Base-by-base conservation (phyloP, 108 stramenopile genomes). In the Asterionellopsis glacialis region DNA sequence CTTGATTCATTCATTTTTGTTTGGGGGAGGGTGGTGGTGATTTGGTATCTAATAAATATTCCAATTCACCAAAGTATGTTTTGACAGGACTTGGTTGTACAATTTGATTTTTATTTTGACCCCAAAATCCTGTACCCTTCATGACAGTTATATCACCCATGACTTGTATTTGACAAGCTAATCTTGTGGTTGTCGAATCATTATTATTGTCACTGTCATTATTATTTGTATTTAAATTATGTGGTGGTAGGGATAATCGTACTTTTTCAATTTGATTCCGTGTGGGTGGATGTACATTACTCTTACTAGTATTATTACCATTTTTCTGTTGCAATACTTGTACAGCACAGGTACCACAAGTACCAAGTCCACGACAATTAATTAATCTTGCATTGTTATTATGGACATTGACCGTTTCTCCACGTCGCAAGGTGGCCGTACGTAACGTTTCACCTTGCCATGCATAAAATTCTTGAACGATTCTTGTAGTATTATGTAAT, bases 261-360 rank as follows among this genome's bases (percentile, higher is more conserved):
- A 82, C 41, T 7, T 54, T 33, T 63, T 85, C 84, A 41, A 59
- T 64, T 25, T 38, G 43, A 42, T 62, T 80, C 14, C 75, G 61
- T 48, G 73, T 67, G 14, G 22, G 33, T 10, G 84, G 78, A 44
- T 68, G 53, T 15, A 82, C 52, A n/a, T 45, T 26, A 22, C 52
- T 57, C 10, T 51, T 24, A 50, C 11, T 1, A 23, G 41, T 42
- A n/a, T n/a, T n/a, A n/a, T n/a, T n/a, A n/a, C n/a, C n/a, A n/a
- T n/a, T n/a, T n/a, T n/a, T n/a, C n/a, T n/a, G n/a, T n/a, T n/a
- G n/a, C n/a, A n/a, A n/a, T 24, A 83, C 70, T 76, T 83, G 77
- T 1, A 85, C 80, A 0, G 84, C 84, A 57, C 84, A 85, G 1
- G 84, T 85, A 0, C 84, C 84, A 60, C 84, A 85, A 0, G 84